Percentiles rank a stretch among this genome's conserved stretches.
Conservation (phyloP, 306 rosid species). For the barrel medic (Medicago truncatula) region DNA sequence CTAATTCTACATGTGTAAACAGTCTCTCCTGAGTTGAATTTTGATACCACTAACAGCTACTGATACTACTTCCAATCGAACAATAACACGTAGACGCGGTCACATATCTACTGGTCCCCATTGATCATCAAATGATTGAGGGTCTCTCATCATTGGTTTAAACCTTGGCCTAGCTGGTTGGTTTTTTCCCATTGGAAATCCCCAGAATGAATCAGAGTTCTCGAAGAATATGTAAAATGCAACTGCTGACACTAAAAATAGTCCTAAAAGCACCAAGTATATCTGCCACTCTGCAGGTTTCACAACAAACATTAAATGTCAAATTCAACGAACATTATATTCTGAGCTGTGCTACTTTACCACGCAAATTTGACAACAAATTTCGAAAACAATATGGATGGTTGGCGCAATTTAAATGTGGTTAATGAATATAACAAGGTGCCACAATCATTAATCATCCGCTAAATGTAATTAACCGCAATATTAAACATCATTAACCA, state of each 20-base stretch:
- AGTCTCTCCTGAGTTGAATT: slow-evolving; percentile 38
- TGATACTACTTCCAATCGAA: slow-evolving; percentile 16
- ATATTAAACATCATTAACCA: too few species aligned
- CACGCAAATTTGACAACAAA: background rate
- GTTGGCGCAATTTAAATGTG: too few species aligned
- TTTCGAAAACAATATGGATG: background rate
- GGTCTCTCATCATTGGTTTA: slow-evolving; percentile 52
- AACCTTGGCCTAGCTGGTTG: slow-evolving; percentile 67
- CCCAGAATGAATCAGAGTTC: slow-evolving; percentile 94
- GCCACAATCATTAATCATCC: too few species aligned
- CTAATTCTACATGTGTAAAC: slow-evolving; percentile 28
- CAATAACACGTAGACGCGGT: slow-evolving; percentile 21
- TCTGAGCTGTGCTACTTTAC: background rate
- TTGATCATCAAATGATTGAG: slow-evolving; percentile 68
- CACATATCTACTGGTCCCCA: slow-evolving; percentile 84
- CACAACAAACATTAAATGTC: slow-evolving; percentile 29
- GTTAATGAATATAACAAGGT: too few species aligned
- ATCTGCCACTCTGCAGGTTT: slow-evolving; percentile 98
- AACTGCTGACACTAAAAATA: slow-evolving; percentile 76
- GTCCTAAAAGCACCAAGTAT: slow-evolving; percentile 73
- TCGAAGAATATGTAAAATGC: slow-evolving; percentile 81
- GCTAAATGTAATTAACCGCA: too few species aligned
- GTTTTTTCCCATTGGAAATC: slow-evolving; percentile 69
- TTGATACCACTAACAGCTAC: slow-evolving; percentile 24
- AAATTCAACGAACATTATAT: background rate